Conservation (phyloP, 345 rosid species). For the Atalantia buxifolia region DNA sequence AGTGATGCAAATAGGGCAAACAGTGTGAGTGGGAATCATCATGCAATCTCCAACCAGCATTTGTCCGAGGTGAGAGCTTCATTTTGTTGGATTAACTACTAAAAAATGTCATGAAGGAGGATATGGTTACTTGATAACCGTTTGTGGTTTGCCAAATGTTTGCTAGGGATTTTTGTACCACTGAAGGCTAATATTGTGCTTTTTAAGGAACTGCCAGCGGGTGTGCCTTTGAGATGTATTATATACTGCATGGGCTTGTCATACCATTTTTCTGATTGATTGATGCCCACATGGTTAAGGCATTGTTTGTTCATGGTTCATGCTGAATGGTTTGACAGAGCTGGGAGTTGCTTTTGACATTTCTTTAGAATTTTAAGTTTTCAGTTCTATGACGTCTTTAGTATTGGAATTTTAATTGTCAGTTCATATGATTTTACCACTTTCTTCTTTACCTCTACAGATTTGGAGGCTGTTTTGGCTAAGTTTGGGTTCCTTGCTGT, state of each 20-base stretch:
- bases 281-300: not conserved
- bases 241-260: not conserved
- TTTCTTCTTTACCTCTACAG: not conserved
- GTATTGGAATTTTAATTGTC: not conserved
- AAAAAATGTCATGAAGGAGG: not conserved
- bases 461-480: not conserved
- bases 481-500: not conserved
- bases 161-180: not conserved
- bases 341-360: not conserved
- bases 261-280: not conserved
- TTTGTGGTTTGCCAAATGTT: not conserved
- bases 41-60: constrained; percentile 17
- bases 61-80: constrained; percentile 31
- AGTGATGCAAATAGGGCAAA: constrained; percentile 16
- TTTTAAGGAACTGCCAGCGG: not conserved
- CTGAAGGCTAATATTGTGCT: not conserved
- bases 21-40: constrained; percentile 4
- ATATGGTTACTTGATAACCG: not conserved
- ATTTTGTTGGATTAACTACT: not conserved
- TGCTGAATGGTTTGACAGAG: not conserved
- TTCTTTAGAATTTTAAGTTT: not conserved
- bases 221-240: not conserved
- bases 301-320: not conserved
- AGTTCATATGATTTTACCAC: not conserved
- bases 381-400: not conserved